Conservation (phyloP, 106 monocot genomes). For the Dioscorea zingiberensis region DNA sequence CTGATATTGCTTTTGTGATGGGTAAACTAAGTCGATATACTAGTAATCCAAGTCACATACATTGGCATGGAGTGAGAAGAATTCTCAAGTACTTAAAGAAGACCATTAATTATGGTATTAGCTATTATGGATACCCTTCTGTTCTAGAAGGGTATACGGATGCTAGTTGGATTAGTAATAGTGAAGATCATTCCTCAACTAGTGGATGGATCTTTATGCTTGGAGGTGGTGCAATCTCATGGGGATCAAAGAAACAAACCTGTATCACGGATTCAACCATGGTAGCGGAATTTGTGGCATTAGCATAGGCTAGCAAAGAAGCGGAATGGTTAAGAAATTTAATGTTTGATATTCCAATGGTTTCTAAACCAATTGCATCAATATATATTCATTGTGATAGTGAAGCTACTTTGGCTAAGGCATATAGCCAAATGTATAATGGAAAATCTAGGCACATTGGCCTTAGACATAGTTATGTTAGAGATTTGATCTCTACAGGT, state of each 20-base stretch:
- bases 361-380: not conserved
- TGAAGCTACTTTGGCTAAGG: conserved; percentile 1
- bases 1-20: no score
- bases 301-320: not conserved
- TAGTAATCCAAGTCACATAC: no score
- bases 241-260: conserved; percentile 9
- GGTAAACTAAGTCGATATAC: no score
- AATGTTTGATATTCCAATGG: not conserved
- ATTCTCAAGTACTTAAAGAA: no score
- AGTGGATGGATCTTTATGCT: not conserved
- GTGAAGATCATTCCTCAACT: no score
- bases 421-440: conserved; percentile 3
- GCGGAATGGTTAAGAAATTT: conserved; percentile 8
- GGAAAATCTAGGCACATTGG: conserved; percentile 13
- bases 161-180: no score
- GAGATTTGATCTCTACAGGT: not conserved
- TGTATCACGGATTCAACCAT: not conserved
- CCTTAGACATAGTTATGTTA: conserved; percentile 9
- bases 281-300: no score
- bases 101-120: no score
- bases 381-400: conserved; percentile 10
- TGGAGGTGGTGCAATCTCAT: not conserved
- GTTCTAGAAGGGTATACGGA: no score
- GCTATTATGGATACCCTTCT: no score
- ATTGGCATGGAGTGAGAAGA: no score